A percentile compares a stretch with the other conserved stretches of the same genome.
Evolutionary conservation across 164 flowering plant genomes (phyloP).

Genomic region (Santalum album): DNA sequence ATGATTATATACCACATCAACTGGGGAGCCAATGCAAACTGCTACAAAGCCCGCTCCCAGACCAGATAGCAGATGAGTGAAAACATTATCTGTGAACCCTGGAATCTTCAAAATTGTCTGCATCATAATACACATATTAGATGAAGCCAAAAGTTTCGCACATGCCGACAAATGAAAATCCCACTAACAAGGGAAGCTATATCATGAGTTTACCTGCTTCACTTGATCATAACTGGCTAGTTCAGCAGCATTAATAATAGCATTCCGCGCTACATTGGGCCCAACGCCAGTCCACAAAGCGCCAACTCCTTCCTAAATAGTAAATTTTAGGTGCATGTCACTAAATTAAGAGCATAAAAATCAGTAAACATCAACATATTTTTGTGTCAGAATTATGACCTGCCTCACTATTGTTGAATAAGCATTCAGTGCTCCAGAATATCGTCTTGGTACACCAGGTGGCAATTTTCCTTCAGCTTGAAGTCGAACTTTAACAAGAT

Average conservation of each 20-base stretch:
- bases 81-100: conserved; percentile 27
- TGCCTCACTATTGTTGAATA: conserved; percentile 70
- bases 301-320: conserved; percentile 71
- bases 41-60: conserved; percentile 73
- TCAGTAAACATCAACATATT: background rate
- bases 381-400: conserved; percentile 23
- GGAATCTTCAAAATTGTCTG: background rate
- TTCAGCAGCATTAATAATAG: conserved; percentile 95
- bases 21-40: conserved; percentile 71
- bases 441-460: conserved; percentile 76
- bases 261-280: conserved; percentile 86
- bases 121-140: background rate
- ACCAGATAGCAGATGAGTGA: conserved; percentile 56
- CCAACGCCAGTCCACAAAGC: conserved; percentile 98
- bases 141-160: background rate
- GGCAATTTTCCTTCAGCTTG: conserved; percentile 92
- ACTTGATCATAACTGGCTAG: conserved; percentile 96
- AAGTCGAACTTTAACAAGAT: conserved; percentile 94
- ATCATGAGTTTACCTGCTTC: conserved; percentile 46
- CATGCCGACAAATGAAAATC: no score
- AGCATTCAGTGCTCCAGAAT: conserved; percentile 81
- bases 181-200: no score
- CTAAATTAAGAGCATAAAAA: conserved; percentile 2
- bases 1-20: conserved; percentile 51
- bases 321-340: conserved; percentile 8